These are phyloP conservation scores for Xylaria sp. DNA, from an alignment of 2,329 filamentous ascomycete species.

Conservation along the genomic window DNA sequence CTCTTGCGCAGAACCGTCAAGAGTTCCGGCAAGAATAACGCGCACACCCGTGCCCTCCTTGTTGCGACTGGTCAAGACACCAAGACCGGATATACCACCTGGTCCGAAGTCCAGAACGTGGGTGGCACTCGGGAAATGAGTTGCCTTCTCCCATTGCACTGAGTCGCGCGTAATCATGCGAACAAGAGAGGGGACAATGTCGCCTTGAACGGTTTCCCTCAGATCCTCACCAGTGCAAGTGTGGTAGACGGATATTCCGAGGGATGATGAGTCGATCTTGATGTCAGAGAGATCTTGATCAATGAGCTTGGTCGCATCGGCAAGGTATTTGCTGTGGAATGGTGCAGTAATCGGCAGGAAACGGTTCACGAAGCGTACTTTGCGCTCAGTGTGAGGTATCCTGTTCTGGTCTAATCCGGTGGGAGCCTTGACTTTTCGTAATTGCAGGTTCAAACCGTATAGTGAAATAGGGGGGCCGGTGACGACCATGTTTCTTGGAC, in stretches of 20 bases:
- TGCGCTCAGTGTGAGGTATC: slow-evolving; percentile 90
- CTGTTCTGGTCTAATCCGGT: slow-evolving; percentile 96
- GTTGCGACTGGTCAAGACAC: slow-evolving; percentile 94
- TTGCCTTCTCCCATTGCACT: slow-evolving; percentile 95
- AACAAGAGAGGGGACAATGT: slow-evolving; percentile 80
- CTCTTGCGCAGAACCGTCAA: slow-evolving; percentile 83
- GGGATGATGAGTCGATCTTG: slow-evolving; percentile 63
- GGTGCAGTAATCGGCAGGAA: slow-evolving; percentile 97
- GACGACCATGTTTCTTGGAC: slow-evolving; percentile 92
- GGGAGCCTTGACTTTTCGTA: slow-evolving; percentile 94
- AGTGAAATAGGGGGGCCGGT: slow-evolving; percentile 93
- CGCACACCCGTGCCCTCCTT: slow-evolving; percentile 98
- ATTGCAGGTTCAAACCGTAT: slow-evolving; percentile 89
- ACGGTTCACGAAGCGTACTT: slow-evolving; percentile 92
- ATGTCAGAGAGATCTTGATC: slow-evolving; percentile 83
- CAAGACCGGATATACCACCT: slow-evolving; percentile 92
- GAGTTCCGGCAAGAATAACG: slow-evolving; percentile 89
- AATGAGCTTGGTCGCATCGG: slow-evolving; percentile 74
- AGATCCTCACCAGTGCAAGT: slow-evolving; percentile 86
- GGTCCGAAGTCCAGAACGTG: slow-evolving; percentile 97
- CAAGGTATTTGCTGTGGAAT: slow-evolving; percentile 94
- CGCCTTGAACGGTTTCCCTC: slow-evolving; percentile 61
- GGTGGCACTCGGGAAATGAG: slow-evolving; percentile 81
- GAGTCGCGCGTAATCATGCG: slow-evolving; percentile 92
- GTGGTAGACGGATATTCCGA: slow-evolving; percentile 83